Evolutionary conservation across 345 rosid species (phyloP), one percentile per base, ranked within the genome.

Genomic region (Citrus mangshanensis): DNA sequence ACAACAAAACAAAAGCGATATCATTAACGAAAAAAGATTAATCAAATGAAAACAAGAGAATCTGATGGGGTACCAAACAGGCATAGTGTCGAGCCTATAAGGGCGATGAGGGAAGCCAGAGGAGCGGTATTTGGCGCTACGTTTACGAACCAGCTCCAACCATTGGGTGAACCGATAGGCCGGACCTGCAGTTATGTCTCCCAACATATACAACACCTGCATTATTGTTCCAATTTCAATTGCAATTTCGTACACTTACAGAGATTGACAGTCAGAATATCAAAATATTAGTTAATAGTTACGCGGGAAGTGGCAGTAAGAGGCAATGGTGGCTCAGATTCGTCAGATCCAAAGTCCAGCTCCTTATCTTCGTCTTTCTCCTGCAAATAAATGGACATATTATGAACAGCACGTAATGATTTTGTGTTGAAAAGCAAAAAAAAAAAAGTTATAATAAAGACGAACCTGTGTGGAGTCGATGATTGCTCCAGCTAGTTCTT

Each of bases 71-170:
- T 62, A 87, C 93, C 89, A 74, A 56, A 87, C 77, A 40, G 83
- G 84, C 91, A 90, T 86, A 77, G 68, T 86, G 63, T 81, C 83
- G 75, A 84, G 74, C 79, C 89, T 80, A 77, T 83, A 82, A 74
- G 84, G 83, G 71, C 95, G 93, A 82, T 85, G 93, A 68, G 95
- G 98, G 86, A 94, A 94, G 61, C 98, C 98, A 68, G 99, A 92
- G 77, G 93, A 84, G 42, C 93, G 93, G 81, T 88, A 78, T 80
- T 82, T 85, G 81, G 87, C 90, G 77, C 94, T 94, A 40, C 99
- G 92, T 81, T 92, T 96, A 89, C 98, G 99, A 84, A 96, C 99
- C 84, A 89, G 86, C 80, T 94, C 98, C 90, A 96, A 87, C 99
- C 99, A 96, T 91, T 94, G 98, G 25, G 90, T 82, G 84, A 94